Percentiles rank a stretch among this genome's conserved stretches.
These are phyloP conservation scores for Backusella liffmaniae DNA, from an alignment of 192 early-diverging fungal species.

Conservation along the genomic window DNA sequence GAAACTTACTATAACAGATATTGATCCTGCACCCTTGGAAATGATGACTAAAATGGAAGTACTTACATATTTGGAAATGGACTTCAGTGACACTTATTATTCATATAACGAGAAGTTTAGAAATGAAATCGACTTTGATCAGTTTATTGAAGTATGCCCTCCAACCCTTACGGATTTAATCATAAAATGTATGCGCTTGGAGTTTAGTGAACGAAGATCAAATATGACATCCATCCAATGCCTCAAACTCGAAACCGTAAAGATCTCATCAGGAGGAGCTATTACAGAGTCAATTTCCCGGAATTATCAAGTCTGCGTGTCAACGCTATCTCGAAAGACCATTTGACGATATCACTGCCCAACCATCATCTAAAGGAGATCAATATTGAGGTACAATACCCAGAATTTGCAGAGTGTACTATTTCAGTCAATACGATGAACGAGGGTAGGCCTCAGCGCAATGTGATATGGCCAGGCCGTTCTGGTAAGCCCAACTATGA, in stretches of 20 bases:
- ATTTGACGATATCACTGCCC: neutral
- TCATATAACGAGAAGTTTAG: too few species aligned
- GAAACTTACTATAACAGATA: too few species aligned
- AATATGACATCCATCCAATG: neutral
- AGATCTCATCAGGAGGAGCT: neutral
- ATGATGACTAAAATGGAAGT: neutral
- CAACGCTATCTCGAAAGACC: neutral
- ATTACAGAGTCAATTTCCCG: neutral
- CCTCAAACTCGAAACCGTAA: neutral
- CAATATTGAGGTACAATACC: neutral
- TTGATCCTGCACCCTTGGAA: too few species aligned
- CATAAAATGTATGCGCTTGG: neutral
- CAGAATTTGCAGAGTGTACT: neutral
- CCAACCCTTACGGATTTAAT: neutral
- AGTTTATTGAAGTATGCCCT: neutral
- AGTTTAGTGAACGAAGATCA: neutral
- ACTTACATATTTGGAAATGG: neutral
- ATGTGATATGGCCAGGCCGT: too few species aligned
- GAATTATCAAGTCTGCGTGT: neutral
- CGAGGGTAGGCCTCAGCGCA: too few species aligned
- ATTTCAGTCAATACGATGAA: too few species aligned
- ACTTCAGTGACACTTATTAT: too few species aligned
- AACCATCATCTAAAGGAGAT: neutral
- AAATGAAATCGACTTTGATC: neutral
- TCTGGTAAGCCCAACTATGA: too few species aligned